Evolutionary conservation across 2,329 filamentous ascomycete species (phyloP).

Genomic region (Gaeumannomyces sp.): DNA sequence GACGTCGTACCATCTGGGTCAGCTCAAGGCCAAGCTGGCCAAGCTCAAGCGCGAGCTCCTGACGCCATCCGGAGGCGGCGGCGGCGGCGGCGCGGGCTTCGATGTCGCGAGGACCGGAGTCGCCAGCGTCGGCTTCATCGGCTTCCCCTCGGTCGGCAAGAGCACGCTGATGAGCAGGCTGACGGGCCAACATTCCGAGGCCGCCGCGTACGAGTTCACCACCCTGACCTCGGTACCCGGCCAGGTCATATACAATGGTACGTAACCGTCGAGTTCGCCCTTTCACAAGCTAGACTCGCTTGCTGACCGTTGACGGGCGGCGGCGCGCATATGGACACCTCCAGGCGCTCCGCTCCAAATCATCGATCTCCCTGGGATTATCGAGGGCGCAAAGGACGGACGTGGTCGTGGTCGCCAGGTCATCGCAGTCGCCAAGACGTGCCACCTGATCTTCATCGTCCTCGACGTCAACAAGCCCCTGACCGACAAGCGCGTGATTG

Average conservation of each 20-base stretch:
- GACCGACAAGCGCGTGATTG: slow-evolving; percentile 94
- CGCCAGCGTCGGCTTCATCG: slow-evolving; percentile 94
- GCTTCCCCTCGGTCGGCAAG: slow-evolving; percentile 96
- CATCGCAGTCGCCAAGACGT: slow-evolving; percentile 97
- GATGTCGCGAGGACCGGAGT: slow-evolving; percentile 97
- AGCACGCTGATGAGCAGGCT: slow-evolving; percentile 93
- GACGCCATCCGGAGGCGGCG: slow-evolving; percentile 75
- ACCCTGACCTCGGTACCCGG: slow-evolving; percentile 96
- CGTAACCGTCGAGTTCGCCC: slow-evolving; percentile 7
- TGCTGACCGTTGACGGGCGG: not conserved
- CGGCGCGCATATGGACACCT: not conserved
- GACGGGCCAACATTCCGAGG: slow-evolving; percentile 96
- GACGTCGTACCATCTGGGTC: slow-evolving; percentile 87
- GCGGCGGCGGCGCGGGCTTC: slow-evolving; percentile 82
- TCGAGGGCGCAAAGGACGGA: slow-evolving; percentile 96
- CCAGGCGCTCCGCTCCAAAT: slow-evolving; percentile 88
- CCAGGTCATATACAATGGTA: slow-evolving; percentile 88
- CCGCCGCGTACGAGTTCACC: slow-evolving; percentile 96
- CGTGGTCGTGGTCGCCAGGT: slow-evolving; percentile 97
- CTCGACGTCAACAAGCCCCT: slow-evolving; percentile 97
- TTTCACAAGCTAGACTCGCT: slow-evolving; percentile 12
- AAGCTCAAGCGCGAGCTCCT: slow-evolving; percentile 96
- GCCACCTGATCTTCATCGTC: slow-evolving; percentile 97
- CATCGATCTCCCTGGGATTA: slow-evolving; percentile 96
- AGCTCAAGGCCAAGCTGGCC: slow-evolving; percentile 95